These are phyloP conservation scores for Polyporus tsugae DNA, from an alignment of 1,284 basidiomycete genomes.

Conservation along the genomic window DNA sequence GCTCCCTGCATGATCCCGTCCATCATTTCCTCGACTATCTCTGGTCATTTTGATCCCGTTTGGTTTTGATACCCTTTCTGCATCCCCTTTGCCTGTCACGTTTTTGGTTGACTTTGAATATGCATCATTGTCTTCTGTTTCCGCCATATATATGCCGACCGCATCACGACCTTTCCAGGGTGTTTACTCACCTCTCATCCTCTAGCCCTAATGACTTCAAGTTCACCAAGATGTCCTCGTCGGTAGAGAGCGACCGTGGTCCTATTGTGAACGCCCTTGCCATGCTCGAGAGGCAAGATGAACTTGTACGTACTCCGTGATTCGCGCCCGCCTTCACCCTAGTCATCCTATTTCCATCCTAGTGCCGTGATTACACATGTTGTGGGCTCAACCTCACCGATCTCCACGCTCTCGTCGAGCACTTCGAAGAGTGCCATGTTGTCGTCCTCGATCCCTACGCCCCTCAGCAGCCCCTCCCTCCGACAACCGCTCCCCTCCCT, in stretches of 20 bases:
- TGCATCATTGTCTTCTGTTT: background rate
- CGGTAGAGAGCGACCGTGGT: constrained; percentile 66
- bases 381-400: constrained; percentile 83
- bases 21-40: background rate
- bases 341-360: constrained; percentile 7
- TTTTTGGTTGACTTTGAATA: background rate
- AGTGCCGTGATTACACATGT: constrained; percentile 87
- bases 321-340: background rate
- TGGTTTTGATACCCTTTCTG: background rate
- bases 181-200: constrained; percentile 6
- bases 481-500: constrained; percentile 40
- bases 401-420: constrained; percentile 86
- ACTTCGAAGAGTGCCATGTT: constrained; percentile 88
- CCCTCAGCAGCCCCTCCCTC: constrained; percentile 42
- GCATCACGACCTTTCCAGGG: background rate
- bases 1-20: background rate
- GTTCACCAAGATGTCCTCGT: constrained; percentile 62
- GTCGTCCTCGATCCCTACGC: constrained; percentile 70
- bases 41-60: background rate
- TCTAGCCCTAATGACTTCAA: constrained; percentile 61
- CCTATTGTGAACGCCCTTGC: constrained; percentile 72
- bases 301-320: constrained; percentile 57
- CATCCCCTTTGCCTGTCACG: background rate
- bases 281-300: constrained; percentile 73
- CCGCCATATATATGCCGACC: background rate